phyloP scores from a whole-genome alignment of 306 rosid species.

The Ormosia emarginata region DNA sequence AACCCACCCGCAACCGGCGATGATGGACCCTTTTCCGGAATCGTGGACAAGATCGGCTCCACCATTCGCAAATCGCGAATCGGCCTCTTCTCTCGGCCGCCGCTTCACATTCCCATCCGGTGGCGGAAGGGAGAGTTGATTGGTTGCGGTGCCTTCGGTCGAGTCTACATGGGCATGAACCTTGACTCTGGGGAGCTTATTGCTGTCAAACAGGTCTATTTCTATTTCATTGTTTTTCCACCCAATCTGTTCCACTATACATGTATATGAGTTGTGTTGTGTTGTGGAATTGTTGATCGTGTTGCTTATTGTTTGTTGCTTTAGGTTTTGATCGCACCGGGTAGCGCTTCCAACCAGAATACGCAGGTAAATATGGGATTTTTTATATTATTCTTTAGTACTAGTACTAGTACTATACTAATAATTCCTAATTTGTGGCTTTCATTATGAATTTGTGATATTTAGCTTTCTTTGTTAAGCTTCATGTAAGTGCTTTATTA shows the following conservation, averaged over 20 bases:
- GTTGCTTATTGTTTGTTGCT: background rate
- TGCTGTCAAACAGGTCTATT: constrained; percentile 78
- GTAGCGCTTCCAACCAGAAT: constrained; percentile 70
- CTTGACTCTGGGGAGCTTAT: constrained; percentile 94
- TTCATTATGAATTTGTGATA: background rate
- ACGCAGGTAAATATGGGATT: constrained; percentile 50
- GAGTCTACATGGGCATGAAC: constrained; percentile 94
- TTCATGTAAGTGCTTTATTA: background rate
- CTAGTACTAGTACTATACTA: background rate
- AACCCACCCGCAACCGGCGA: constrained; percentile 30
- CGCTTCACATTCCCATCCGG: constrained; percentile 51
- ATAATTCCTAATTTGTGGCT: background rate
- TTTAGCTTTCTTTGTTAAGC: background rate
- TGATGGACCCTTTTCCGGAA: constrained; percentile 54
- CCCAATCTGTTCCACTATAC: background rate
- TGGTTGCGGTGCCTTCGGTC: constrained; percentile 88
- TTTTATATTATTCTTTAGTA: background rate
- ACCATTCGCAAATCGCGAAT: constrained; percentile 73
- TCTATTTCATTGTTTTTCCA: background rate
- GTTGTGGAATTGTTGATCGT: background rate
- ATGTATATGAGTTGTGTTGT: background rate
- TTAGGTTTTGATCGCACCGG: constrained; percentile 77
- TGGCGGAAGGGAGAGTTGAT: constrained; percentile 94
- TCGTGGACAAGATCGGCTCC: constrained; percentile 74
- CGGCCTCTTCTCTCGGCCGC: constrained; percentile 54